Base-by-base conservation (phyloP, 2,329 filamentous ascomycete species). In the Fusarium musae region DNA sequence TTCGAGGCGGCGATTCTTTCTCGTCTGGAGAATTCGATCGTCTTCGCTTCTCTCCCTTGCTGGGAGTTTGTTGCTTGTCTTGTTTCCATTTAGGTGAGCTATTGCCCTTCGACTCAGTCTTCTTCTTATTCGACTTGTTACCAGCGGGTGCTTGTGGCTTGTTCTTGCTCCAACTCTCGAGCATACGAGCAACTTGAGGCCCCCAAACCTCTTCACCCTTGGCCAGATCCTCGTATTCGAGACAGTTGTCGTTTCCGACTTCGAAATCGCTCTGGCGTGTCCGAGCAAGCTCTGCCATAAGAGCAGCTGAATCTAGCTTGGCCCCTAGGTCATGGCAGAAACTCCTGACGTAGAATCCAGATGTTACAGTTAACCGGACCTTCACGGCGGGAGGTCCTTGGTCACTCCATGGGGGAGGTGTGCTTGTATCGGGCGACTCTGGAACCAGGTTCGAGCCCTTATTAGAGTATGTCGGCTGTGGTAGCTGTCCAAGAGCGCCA, bases 291-390 rank as follows among this genome's bases (percentile, higher is more conserved):
- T 93, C 91, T 28, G 93, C 90, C 96, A 99, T 98, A 74, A 96
- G 87, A 39, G 89, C 96, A 30, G 93, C 91, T 17, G 94, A 97
- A 59, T 89, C 91, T 19, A 98, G 87, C 75, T 94, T 94, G 74
- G 91, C 86, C 28, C 96, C 96, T 7, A 99, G 87, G 78, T 99
- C 96, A 80, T 98, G 95, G 77, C 94, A 95, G 75, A 99, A 90
- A 65, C 93, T 97, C 71, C 96, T 93, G 19, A 99, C 95, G 82
- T 99, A 99, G 86, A 98, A 99, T 43, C 96, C 96, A 1, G 95
- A 97, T 4, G 95, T 95, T 58, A 98, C 96, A 2, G 93, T 97
- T 90, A 99, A 94, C 64, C 93, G 91, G 67, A 99, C 90, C 79
- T 90, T 92, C 54, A 90, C 93, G 2, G 96, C 96, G 3, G 96